Conservation (phyloP, 768 basidiomycete species). For the Kondoa malvinella region DNA sequence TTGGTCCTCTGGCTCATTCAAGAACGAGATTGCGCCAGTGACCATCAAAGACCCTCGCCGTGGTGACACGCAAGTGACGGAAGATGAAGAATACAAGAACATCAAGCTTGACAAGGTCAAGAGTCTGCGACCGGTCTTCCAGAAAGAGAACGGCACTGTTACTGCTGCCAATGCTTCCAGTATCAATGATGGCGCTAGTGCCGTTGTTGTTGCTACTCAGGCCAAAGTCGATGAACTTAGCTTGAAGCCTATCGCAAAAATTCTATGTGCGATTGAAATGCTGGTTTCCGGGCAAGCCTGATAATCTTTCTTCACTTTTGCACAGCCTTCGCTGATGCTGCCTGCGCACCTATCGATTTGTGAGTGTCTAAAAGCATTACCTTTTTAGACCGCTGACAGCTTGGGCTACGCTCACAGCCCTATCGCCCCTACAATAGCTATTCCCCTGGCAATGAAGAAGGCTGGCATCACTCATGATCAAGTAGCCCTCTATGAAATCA, state of each 20-base stretch:
- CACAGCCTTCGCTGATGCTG: constrained; percentile 86
- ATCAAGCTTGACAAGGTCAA: constrained; percentile 90
- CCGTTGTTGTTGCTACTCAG: constrained; percentile 82
- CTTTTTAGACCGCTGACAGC: no score
- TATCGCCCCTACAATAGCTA: constrained; percentile 72
- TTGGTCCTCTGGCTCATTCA: constrained; percentile 70
- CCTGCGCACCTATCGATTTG: constrained; percentile 90
- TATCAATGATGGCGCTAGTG: constrained; percentile 77
- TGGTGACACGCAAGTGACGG: constrained; percentile 59
- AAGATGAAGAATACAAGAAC: constrained; percentile 98
- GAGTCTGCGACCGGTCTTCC: constrained; percentile 71
- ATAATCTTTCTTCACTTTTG: constrained; percentile 13
- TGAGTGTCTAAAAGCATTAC: neutral
- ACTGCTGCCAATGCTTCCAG: constrained; percentile 93
- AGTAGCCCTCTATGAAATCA: constrained; percentile 84
- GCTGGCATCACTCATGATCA: constrained; percentile 69
- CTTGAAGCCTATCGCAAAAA: constrained; percentile 77
- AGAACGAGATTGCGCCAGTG: constrained; percentile 73
- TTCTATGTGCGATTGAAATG: constrained; percentile 53
- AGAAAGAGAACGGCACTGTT: constrained; percentile 59
- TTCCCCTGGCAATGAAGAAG: constrained; percentile 70
- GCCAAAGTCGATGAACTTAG: constrained; percentile 83
- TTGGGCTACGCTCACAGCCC: constrained; percentile 39
- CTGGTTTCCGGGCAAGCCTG: neutral
- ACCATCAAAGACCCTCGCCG: constrained; percentile 75